A percentile compares a stretch with the other conserved stretches of the same genome.
Evolutionary conservation across 352 stramenopile species (phyloP).

Genomic region (Pythium phragmiticola): DNA sequence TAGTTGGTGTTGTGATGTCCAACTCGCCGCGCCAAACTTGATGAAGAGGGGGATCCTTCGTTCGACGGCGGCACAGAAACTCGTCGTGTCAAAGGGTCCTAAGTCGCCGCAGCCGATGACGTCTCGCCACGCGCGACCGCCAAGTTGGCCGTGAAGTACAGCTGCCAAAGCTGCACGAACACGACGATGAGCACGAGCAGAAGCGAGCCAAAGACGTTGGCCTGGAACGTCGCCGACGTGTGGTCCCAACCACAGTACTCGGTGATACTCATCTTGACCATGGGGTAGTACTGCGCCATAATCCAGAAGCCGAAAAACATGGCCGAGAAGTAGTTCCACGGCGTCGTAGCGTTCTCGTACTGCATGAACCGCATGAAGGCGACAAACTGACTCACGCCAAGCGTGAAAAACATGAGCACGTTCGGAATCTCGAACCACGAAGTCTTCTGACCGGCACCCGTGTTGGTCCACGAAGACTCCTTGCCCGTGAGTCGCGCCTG

Average conservation of each 20-base stretch:
- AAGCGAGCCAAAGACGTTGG: constrained; percentile 83
- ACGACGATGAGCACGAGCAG: constrained; percentile 83
- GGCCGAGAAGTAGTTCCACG: constrained; percentile 88
- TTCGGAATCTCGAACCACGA: constrained; percentile 89
- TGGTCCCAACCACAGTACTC: constrained; percentile 90
- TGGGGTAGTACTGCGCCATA: constrained; percentile 86
- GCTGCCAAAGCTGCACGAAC: constrained; percentile 88
- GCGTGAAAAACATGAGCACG: constrained; percentile 87
- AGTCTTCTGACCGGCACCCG: constrained; percentile 86
- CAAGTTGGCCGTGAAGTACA: constrained; percentile 80
- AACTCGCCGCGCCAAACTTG: too few species aligned
- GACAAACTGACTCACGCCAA: constrained; percentile 70
- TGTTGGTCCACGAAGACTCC: constrained; percentile 88
- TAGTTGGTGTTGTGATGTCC: neutral
- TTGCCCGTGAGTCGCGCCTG: constrained; percentile 80
- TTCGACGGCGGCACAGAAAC: neutral
- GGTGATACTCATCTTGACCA: constrained; percentile 91
- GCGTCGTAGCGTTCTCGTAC: constrained; percentile 87
- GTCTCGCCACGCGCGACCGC: constrained; percentile 49
- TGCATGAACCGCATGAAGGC: constrained; percentile 85
- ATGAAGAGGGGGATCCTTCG: too few species aligned
- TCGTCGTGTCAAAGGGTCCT: neutral
- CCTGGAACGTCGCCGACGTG: constrained; percentile 78
- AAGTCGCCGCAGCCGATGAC: neutral
- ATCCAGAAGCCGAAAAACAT: constrained; percentile 90